Conservation (phyloP, 108 stramenopile genomes). For the Epithemia pelagica region DNA sequence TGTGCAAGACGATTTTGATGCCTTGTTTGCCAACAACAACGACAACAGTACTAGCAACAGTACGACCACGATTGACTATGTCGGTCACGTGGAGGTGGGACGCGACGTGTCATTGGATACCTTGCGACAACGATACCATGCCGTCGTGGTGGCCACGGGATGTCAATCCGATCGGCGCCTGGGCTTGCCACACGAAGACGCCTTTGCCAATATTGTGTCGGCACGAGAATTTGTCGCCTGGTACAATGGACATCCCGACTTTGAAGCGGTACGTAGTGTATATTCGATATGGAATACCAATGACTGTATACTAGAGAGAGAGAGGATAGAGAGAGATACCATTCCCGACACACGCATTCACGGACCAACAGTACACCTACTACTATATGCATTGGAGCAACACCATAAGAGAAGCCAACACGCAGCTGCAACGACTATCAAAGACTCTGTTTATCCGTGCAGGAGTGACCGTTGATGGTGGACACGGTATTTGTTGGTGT, state of each 20-base stretch:
- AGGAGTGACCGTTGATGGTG: too few relatives aligned
- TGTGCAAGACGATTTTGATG: slow-evolving; percentile 88
- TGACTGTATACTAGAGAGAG: slow-evolving; percentile 30
- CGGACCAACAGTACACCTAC: too few relatives aligned
- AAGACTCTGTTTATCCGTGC: too few relatives aligned
- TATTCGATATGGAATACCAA: slow-evolving; percentile 35
- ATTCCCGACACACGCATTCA: too few relatives aligned
- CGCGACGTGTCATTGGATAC: slow-evolving; percentile 51
- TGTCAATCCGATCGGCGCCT: slow-evolving; percentile 64
- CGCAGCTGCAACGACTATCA: too few relatives aligned
- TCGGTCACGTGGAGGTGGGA: slow-evolving; percentile 86
- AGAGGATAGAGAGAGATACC: slow-evolving; percentile 6
- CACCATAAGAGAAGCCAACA: too few relatives aligned
- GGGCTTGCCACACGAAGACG: slow-evolving; percentile 43
- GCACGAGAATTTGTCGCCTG: slow-evolving; percentile 94
- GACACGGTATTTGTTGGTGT: too few relatives aligned
- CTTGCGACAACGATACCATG: slow-evolving; percentile 64
- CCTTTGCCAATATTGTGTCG: slow-evolving; percentile 63
- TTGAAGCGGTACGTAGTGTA: slow-evolving; percentile 50
- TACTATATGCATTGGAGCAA: too few relatives aligned
- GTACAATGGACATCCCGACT: slow-evolving; percentile 74
- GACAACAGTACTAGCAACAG: neutral
- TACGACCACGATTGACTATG: slow-evolving; percentile 37
- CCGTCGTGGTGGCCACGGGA: slow-evolving; percentile 92
- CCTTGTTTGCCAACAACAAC: slow-evolving; percentile 27